Base-by-base conservation (phyloP, 192 early-diverging fungal genomes). In the Coemansia erecta region DNA sequence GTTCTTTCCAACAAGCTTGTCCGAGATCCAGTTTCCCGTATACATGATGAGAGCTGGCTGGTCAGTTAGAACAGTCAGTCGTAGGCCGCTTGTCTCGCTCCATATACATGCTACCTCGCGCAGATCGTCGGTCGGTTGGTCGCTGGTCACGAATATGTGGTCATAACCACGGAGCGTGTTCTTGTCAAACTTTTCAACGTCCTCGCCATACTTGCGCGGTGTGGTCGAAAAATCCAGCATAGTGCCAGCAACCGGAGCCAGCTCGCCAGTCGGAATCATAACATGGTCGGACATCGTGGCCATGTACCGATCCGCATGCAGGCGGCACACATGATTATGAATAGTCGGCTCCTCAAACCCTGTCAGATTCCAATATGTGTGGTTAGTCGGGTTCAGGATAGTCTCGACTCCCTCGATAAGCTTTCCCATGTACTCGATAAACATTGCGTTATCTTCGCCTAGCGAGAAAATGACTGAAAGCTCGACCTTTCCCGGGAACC, bases 301-400 rank as follows among this genome's bases (percentile, higher is more conserved):
- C 37, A 85, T 81, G 57, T 83, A 73, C 2, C 75, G 64, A 18
- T 73, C 66, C 17, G 70, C 45, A n/a, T 68, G 58, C 52, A 86
- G 73, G 14, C 79, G 37, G 31, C 85, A 77, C 46, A 88, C 77
- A 42, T 84, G 81, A 47, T 83, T 81, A 11, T 78, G 64, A 19
- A 86, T 68, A 8, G 78, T 80, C 11, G 69, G 67, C 10, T 71
- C 68, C 9, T 63, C 76, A 31, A 86, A 77, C 17, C 94, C 93
- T 37, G 89, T 83, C 31, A 97, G 73, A 65, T 93, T 93, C 72
- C 93, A 95, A 73, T 94, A 97, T 15, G 89, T 73, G 64, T 97
- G 94, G 72, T 88, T 91, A 11, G 94, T 93, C 11, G 94, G 68
- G 45, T 90, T 92, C 11, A 90, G 66, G 40, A 89, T 68, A 0